Base-by-base conservation (phyloP, 1,139 yeast species). In the Yamadazyma friedrichii region DNA sequence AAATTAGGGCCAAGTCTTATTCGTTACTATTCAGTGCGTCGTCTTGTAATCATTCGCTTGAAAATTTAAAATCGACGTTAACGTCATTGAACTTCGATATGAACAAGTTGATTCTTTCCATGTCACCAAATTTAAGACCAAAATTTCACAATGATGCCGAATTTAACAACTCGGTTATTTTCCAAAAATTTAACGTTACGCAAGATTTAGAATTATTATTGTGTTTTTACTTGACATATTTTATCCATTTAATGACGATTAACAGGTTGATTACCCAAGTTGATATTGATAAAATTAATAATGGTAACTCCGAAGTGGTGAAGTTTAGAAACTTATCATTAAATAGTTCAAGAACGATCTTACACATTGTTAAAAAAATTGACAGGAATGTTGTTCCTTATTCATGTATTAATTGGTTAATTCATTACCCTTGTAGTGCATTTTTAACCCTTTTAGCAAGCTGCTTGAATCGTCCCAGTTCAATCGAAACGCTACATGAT, bases 261-360 rank as follows among this genome's bases (percentile, higher is more conserved):
- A 69, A 69, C 48, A 49, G 70, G 28, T 49, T 66, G 15, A 45
- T 49, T 6, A 41, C 45, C 36, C 52, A 51, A 38, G 45, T 55
- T 10, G 47, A 46, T 25, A 45, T 50, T 1, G 54, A 53, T 11
- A 39, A 42, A 24, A 51, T 49, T 15, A 52, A 54, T 11, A 45
- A 50, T 12, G 24, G 8, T 20, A 50, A 52, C 17, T 43, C 43
- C 6, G 50, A 54, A 22, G 45, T 49, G 22, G 33, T 47, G 2
- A 54, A 49, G 30, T 63, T 61, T 43, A 51, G 70, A 33, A 54
- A 56, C 28, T 38, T 64, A 25, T 58, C 65, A 1, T 45, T 63
- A 20, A 61, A 65, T 40, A 56, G 70, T 16, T 67, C 74, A 2
- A 53, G 74, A 42, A 68, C 74, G 1, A 61, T 69, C 5, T 47